phyloP scores from a whole-genome alignment of 768 basidiomycete genomes.

The Phaffia australis region DNA sequence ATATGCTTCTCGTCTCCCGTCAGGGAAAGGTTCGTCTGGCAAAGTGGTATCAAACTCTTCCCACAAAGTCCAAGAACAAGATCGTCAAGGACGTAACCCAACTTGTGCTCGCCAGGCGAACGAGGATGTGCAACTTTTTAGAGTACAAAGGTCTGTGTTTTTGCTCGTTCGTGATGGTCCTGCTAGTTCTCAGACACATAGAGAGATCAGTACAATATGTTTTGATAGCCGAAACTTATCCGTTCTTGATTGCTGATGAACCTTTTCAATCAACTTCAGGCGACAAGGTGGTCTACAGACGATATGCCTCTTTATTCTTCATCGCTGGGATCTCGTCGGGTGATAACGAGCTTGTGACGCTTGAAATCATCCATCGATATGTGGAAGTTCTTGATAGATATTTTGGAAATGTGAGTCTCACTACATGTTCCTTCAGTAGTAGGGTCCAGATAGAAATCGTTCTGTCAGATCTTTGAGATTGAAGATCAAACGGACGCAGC shows the following conservation, averaged over 20 bases:
- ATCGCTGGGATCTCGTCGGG: conserved; percentile 68
- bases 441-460: too few relatives aligned
- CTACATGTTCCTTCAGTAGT: conserved; percentile 32
- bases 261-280: neutral
- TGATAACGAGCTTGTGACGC: conserved; percentile 83
- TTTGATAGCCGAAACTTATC: neutral
- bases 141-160: conserved; percentile 76
- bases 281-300: conserved; percentile 75
- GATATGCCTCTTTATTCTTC: conserved; percentile 94
- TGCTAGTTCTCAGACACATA: too few relatives aligned
- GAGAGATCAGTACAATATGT: too few relatives aligned
- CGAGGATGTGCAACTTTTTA: conserved; percentile 88
- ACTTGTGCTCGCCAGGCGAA: conserved; percentile 73
- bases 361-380: conserved; percentile 89
- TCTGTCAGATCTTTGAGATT: too few relatives aligned
- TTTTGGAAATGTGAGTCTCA: conserved; percentile 68
- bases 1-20: conserved; percentile 82
- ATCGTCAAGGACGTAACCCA: conserved; percentile 94
- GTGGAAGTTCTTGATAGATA: conserved; percentile 76
- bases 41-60: conserved; percentile 88
- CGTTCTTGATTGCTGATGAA: neutral
- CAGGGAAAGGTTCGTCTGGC: conserved; percentile 92
- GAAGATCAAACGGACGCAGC: neutral
- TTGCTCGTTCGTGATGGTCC: too few relatives aligned
- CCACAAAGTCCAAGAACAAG: conserved; percentile 61